Conservation (phyloP, 176 grass and related monocot genomes). For the Aegilops bicornis region DNA sequence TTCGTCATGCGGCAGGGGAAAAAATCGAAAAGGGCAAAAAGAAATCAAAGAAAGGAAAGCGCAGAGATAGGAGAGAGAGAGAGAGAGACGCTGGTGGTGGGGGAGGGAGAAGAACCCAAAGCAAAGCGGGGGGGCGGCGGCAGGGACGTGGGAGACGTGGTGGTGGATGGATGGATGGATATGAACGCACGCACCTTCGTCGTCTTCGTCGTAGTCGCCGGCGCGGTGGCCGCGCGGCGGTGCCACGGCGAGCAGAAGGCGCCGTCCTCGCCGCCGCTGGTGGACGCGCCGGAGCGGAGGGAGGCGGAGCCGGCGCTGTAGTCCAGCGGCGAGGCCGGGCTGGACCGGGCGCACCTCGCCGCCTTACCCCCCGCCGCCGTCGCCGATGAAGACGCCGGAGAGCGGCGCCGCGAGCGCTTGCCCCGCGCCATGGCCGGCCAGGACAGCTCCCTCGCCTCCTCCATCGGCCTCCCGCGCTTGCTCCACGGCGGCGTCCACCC, state of each 20-base stretch:
- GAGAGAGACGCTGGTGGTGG: not conserved
- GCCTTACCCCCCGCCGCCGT: not conserved
- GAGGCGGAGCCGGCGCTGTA: constrained; percentile 48
- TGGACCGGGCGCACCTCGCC: constrained; percentile 36
- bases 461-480: not conserved
- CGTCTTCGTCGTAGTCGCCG: not conserved
- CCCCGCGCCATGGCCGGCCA: constrained; percentile 26
- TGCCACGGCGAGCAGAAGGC: constrained; percentile 16
- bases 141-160: not conserved
- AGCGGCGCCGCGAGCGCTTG: constrained; percentile 46
- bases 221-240: not conserved
- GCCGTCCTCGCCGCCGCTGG: constrained; percentile 61
- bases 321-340: constrained; percentile 68
- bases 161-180: not conserved
- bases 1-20: constrained; percentile 13
- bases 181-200: constrained; percentile 26
- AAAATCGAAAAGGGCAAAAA: constrained; percentile 14
- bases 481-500: constrained; percentile 50
- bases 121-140: constrained; percentile 22
- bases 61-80: constrained; percentile 14
- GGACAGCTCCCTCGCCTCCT: constrained; percentile 6
- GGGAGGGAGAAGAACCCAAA: constrained; percentile 44
- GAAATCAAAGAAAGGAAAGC: not conserved
- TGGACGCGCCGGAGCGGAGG: constrained; percentile 43
- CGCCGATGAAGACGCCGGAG: not conserved